Conservation (phyloP, 1,139 yeast genomes). For the Meyerozyma carpophila region DNA sequence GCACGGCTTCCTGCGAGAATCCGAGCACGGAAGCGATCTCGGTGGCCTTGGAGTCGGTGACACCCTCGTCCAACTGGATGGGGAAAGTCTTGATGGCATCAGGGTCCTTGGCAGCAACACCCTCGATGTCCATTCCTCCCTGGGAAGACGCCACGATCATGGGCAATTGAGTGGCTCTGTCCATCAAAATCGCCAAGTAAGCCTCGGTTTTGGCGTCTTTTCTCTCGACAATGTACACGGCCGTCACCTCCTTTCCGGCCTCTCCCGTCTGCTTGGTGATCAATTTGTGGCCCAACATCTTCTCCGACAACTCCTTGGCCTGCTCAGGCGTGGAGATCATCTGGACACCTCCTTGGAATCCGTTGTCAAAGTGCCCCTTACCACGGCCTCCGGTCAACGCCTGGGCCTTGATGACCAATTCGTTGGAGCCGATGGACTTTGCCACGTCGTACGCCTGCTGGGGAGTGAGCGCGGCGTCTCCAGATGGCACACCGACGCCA, state of each 20-base stretch:
- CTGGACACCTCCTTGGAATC: slow-evolving; percentile 95
- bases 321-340: slow-evolving; percentile 81
- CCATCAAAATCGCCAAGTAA: slow-evolving; percentile 90
- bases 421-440: slow-evolving; percentile 58
- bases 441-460: slow-evolving; percentile 86
- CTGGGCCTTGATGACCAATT: slow-evolving; percentile 94
- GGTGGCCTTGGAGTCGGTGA: slow-evolving; percentile 70
- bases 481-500: slow-evolving; percentile 89
- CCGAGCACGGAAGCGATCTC: slow-evolving; percentile 79
- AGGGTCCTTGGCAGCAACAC: slow-evolving; percentile 91
- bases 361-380: slow-evolving; percentile 95
- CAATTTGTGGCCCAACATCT: slow-evolving; percentile 89
- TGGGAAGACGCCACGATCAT: slow-evolving; percentile 93
- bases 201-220: slow-evolving; percentile 93
- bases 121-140: slow-evolving; percentile 99
- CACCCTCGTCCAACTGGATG: slow-evolving; percentile 72
- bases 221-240: slow-evolving; percentile 93
- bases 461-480: slow-evolving; percentile 86
- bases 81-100: slow-evolving; percentile 87
- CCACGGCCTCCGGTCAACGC: slow-evolving; percentile 99
- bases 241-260: slow-evolving; percentile 94
- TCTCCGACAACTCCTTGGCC: slow-evolving; percentile 78
- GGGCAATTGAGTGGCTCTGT: slow-evolving; percentile 86
- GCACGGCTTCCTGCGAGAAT: slow-evolving; percentile 70
- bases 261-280: slow-evolving; percentile 98